Evolutionary conservation across 768 basidiomycete species (phyloP).

Genomic region (Boletellus sp.): DNA sequence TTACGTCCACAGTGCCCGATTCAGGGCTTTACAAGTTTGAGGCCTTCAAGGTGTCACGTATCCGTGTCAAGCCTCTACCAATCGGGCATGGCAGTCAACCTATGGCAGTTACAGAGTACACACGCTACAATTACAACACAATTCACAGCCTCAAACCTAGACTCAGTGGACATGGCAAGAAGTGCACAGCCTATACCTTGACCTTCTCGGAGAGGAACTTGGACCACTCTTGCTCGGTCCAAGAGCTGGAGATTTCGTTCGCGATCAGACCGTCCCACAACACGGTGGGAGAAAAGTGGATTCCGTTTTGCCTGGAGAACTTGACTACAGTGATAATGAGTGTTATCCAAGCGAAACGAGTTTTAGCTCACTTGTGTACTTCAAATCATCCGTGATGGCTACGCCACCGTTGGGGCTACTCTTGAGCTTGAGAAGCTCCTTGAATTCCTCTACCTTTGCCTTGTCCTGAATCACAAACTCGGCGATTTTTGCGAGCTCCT

Average conservation of each 20-base stretch:
- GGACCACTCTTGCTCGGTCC: slow-evolving; percentile 79
- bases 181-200: slow-evolving; percentile 24
- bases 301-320: slow-evolving; percentile 83
- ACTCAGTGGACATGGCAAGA: no score
- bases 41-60: no score
- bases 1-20: no score
- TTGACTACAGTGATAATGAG: slow-evolving; percentile 56
- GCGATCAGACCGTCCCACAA: slow-evolving; percentile 75
- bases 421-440: slow-evolving; percentile 60
- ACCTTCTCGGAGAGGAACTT: slow-evolving; percentile 67
- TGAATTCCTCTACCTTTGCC: slow-evolving; percentile 48
- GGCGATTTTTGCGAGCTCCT: slow-evolving; percentile 63
- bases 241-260: slow-evolving; percentile 72
- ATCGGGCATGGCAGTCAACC: no score
- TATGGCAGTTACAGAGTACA: neutral
- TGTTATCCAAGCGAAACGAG: neutral
- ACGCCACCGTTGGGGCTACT: slow-evolving; percentile 71
- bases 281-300: slow-evolving; percentile 86
- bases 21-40: no score
- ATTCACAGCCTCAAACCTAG: neutral
- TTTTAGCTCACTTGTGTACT: slow-evolving; percentile 70
- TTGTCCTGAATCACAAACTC: slow-evolving; percentile 46
- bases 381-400: slow-evolving; percentile 81
- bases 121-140: neutral
- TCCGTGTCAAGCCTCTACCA: no score